Evolutionary conservation across 108 stramenopile species (phyloP), one percentile per base, ranked within the genome.

Genomic region (Cylindrotheca fusiformis): DNA sequence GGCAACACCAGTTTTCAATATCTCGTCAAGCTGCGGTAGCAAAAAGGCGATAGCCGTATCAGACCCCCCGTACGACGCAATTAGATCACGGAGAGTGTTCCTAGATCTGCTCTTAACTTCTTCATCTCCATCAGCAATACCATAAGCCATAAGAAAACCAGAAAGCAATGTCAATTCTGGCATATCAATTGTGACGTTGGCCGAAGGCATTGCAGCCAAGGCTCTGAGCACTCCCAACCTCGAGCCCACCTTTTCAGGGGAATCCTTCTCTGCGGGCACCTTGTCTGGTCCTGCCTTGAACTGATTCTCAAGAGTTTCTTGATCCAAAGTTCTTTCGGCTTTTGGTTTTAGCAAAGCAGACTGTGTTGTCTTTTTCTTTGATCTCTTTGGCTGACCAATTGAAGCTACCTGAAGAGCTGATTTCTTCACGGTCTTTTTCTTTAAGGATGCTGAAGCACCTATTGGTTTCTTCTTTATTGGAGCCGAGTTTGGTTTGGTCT

Each of bases 61-160:
- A 8, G 80, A 83, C 18, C 68, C 74, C 12, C 90, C 88, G 63
- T 83, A 75, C 20, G 72, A 48, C 2, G 88, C 86, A 46, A 95
- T 79, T 32, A 86, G 63, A 32, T 90, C 88, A 52, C 91, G 78
- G 32, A 88, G 73, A 14, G 88, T 79, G 51, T 89, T 78, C 5
- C 88, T 68, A 17, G 90, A 85, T 23, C 65, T 54, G 54, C 65
- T 77, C 32, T 90, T 82, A 14, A 92, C 84, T 14, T 41, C 60
- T 49, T 85, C 89, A 36, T 88, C 80, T 14, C 69, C 62, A 68
- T 95, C 94, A 6, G 88, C 91, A 33, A 92, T 83, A 21, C 89
- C 90, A 71, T 75, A 95, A 31, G 89, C 80, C 67, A 87, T 81
- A 1, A 95, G 72, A 63, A 95, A 95, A 10, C 77, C 69, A 61